Percentiles rank a stretch among this genome's conserved stretches.
Evolutionary conservation across 2,329 filamentous ascomycete species (phyloP).

Genomic region (Aspergillus sp.): DNA sequence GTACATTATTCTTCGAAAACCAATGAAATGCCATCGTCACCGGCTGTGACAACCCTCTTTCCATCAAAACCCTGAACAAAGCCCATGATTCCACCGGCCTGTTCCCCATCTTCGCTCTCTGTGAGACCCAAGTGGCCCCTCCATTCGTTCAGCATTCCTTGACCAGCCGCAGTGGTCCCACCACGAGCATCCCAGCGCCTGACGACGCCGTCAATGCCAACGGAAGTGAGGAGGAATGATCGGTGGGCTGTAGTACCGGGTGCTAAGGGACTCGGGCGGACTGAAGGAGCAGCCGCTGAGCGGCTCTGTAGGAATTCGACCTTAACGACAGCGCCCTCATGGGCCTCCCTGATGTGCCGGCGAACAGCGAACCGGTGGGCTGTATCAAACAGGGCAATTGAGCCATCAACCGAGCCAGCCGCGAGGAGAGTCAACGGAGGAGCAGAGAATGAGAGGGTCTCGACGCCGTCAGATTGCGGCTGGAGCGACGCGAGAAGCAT

Average conservation of each 20-base stretch:
- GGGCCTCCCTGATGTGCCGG: slow-evolving; percentile 75
- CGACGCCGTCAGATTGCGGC: slow-evolving; percentile 75
- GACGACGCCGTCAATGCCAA: slow-evolving; percentile 89
- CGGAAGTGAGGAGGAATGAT: slow-evolving; percentile 76
- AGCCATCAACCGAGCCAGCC: slow-evolving; percentile 64
- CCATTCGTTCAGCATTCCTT: slow-evolving; percentile 82
- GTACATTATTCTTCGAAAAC: slow-evolving; percentile 43
- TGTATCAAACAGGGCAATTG: slow-evolving; percentile 82
- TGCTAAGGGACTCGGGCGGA: slow-evolving; percentile 26
- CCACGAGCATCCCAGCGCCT: slow-evolving; percentile 80
- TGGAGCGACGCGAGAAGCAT: slow-evolving; percentile 81
- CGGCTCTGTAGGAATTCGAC: slow-evolving; percentile 73
- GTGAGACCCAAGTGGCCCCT: slow-evolving; percentile 65
- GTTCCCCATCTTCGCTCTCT: slow-evolving; percentile 64
- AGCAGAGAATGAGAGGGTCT: slow-evolving; percentile 68
- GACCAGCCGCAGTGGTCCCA: slow-evolving; percentile 64
- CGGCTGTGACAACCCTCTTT: slow-evolving; percentile 78
- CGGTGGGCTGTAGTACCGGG: slow-evolving; percentile 36
- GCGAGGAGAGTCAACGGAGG: slow-evolving; percentile 62
- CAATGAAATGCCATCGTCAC: slow-evolving; percentile 67
- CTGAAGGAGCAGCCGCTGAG: slow-evolving; percentile 30
- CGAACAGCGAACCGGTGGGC: slow-evolving; percentile 84
- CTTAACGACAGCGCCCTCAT: slow-evolving; percentile 87
- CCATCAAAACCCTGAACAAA: slow-evolving; percentile 82
- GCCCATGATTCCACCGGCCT: slow-evolving; percentile 79